Evolutionary conservation across 768 basidiomycete species (phyloP).

Genomic region (Boletus edulis): DNA sequence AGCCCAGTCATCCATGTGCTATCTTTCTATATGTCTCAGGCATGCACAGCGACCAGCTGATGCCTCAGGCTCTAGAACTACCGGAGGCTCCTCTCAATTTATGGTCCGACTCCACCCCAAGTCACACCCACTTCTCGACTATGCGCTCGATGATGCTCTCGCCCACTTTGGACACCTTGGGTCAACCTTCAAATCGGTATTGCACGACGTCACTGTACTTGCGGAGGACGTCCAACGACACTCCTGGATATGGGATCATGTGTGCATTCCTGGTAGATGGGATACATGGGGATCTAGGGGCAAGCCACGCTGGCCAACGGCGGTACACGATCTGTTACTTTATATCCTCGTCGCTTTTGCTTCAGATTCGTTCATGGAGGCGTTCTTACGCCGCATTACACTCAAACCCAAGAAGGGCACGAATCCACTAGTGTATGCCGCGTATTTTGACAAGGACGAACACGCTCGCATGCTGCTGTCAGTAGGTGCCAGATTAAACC

Average conservation of each 20-base stretch:
- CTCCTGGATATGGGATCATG: neutral
- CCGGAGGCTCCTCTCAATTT: neutral
- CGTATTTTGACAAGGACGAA: neutral
- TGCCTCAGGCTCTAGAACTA: neutral
- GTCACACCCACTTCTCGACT: neutral
- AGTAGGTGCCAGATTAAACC: neutral
- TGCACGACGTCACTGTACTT: neutral
- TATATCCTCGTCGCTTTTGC: constrained; percentile 1
- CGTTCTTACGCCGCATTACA: neutral
- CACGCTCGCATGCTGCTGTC: neutral
- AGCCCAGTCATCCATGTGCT: constrained; percentile 1
- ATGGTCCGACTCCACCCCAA: neutral
- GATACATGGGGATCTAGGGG: too few species aligned
- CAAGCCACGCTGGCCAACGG: neutral
- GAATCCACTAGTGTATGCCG: constrained; percentile 5
- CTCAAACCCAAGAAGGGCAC: neutral
- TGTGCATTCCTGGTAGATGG: neutral
- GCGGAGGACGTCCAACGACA: neutral
- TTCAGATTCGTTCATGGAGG: neutral
- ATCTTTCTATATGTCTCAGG: constrained; percentile 1
- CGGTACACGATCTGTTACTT: neutral
- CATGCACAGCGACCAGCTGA: neutral
- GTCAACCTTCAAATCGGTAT: neutral
- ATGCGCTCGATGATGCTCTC: neutral
- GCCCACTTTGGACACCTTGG: neutral